Percentiles rank a stretch among this genome's conserved stretches.
These are phyloP conservation scores for Xylaria palmicola DNA, from an alignment of 495 filamentous ascomycete species.

Conservation along the genomic window DNA sequence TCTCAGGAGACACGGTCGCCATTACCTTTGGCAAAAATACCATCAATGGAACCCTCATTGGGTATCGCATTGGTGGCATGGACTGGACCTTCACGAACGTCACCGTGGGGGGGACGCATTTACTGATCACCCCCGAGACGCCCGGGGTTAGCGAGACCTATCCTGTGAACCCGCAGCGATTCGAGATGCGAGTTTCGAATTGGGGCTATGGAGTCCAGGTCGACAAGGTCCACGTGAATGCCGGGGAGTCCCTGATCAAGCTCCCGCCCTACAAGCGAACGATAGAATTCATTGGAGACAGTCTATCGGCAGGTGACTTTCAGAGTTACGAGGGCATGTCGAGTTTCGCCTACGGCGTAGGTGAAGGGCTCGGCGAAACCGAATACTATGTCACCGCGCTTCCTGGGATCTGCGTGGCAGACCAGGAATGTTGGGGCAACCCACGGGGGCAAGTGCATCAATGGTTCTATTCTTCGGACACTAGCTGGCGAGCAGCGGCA, in stretches of 20 bases:
- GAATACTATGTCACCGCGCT: conserved; percentile 64
- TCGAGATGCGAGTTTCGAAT: conserved; percentile 62
- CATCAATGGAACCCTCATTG: conserved; percentile 54
- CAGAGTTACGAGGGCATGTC: conserved; percentile 64
- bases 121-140: conserved; percentile 51
- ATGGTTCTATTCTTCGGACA: conserved; percentile 67
- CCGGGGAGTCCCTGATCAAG: conserved; percentile 49
- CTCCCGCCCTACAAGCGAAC: conserved; percentile 50
- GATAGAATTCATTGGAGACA: conserved; percentile 68
- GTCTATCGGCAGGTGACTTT: conserved; percentile 57
- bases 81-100: conserved; percentile 71
- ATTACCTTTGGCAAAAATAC: conserved; percentile 63
- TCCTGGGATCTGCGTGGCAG: conserved; percentile 60
- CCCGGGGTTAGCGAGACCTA: conserved; percentile 40
- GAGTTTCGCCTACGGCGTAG: conserved; percentile 58
- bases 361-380: conserved; percentile 60
- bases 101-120: conserved; percentile 58
- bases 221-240: conserved; percentile 51
- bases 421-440: conserved; percentile 60
- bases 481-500: conserved; percentile 47
- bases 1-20: conserved; percentile 62
- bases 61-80: conserved; percentile 60
- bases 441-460: conserved; percentile 57
- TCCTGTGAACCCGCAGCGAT: conserved; percentile 43
- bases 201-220: conserved; percentile 68